These are phyloP conservation scores for Lophium mytilinum DNA, from an alignment of 495 filamentous ascomycete species.

Conservation along the genomic window DNA sequence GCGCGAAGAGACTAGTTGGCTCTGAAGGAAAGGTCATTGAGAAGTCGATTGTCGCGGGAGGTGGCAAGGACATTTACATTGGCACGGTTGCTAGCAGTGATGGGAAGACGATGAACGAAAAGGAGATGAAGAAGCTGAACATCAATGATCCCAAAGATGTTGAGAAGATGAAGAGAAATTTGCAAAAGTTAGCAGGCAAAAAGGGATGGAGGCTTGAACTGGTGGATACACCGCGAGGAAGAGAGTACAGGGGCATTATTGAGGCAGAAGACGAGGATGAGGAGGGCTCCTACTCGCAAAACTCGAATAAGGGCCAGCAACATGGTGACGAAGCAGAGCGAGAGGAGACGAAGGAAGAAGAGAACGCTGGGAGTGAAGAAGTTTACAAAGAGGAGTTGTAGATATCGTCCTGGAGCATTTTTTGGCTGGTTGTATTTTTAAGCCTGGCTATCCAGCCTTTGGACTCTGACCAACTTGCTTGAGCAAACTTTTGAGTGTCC, in stretches of 20 bases:
- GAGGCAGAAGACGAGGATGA: constrained; percentile 46
- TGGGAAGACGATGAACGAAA: constrained; percentile 44
- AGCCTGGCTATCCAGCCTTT: too few relatives aligned
- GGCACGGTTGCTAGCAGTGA: constrained; percentile 37
- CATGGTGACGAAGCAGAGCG: constrained; percentile 19
- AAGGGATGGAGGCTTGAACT: constrained; percentile 53
- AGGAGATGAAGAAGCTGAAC: constrained; percentile 59
- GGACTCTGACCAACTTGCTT: too few relatives aligned
- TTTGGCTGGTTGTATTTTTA: too few relatives aligned
- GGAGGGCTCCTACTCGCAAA: background rate
- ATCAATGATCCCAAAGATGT: constrained; percentile 56
- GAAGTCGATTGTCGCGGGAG: constrained; percentile 49
- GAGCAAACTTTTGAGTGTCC: too few relatives aligned
- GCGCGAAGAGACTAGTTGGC: constrained; percentile 49
- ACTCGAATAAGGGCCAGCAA: constrained; percentile 33
- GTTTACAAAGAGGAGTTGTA: constrained; percentile 50
- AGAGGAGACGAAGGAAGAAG: constrained; percentile 15
- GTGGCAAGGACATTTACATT: constrained; percentile 42
- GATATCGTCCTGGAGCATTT: background rate
- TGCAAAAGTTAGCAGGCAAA: constrained; percentile 44
- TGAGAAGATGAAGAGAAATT: constrained; percentile 53
- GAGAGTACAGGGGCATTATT: constrained; percentile 44
- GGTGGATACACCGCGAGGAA: constrained; percentile 45
- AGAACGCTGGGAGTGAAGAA: constrained; percentile 43
- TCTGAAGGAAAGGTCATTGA: constrained; percentile 49